Percentiles rank a stretch among this genome's conserved stretches.
Evolutionary conservation across 2,329 filamentous ascomycete genomes (phyloP).

Genomic region (Furcasterigmium furcatum): DNA sequence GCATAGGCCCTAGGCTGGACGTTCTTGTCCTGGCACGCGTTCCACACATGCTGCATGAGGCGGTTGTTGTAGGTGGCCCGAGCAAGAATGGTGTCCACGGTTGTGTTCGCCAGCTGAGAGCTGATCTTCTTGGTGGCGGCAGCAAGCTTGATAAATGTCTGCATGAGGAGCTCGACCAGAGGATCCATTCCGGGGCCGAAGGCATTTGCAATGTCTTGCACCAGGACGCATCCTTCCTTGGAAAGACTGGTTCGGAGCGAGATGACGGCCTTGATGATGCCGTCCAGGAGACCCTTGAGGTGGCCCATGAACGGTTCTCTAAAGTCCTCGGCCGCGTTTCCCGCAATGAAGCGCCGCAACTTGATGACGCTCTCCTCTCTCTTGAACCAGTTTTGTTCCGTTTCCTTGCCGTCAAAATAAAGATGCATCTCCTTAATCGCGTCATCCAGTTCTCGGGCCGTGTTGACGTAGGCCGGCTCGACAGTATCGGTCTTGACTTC

Average conservation of each 20-base stretch:
- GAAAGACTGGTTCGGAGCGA: slow-evolving; percentile 88
- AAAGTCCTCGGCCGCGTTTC: slow-evolving; percentile 79
- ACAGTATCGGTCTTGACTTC: slow-evolving; percentile 66
- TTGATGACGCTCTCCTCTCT: slow-evolving; percentile 79
- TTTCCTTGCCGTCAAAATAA: slow-evolving; percentile 83
- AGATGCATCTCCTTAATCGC: slow-evolving; percentile 77
- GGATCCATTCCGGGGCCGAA: slow-evolving; percentile 78
- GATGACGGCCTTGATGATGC: slow-evolving; percentile 79
- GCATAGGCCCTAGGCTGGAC: slow-evolving; percentile 79
- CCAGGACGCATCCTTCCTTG: slow-evolving; percentile 76
- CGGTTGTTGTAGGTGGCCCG: slow-evolving; percentile 76
- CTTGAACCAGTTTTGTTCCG: slow-evolving; percentile 86
- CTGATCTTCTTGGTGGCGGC: slow-evolving; percentile 90
- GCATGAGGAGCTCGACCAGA: slow-evolving; percentile 87
- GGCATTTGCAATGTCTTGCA: slow-evolving; percentile 79
- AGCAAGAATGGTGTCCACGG: slow-evolving; percentile 77
- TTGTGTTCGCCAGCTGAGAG: slow-evolving; percentile 76
- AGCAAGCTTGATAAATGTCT: slow-evolving; percentile 85
- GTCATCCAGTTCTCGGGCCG: slow-evolving; percentile 83
- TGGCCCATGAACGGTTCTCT: slow-evolving; percentile 65
- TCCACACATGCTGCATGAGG: slow-evolving; percentile 81
- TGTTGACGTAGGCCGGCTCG: slow-evolving; percentile 81
- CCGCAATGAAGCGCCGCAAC: slow-evolving; percentile 73
- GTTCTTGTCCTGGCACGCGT: slow-evolving; percentile 89
- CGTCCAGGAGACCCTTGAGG: slow-evolving; percentile 75